Conservation (phyloP, 2,329 filamentous ascomycete genomes). For the Pseudogymnoascus sp. region DNA sequence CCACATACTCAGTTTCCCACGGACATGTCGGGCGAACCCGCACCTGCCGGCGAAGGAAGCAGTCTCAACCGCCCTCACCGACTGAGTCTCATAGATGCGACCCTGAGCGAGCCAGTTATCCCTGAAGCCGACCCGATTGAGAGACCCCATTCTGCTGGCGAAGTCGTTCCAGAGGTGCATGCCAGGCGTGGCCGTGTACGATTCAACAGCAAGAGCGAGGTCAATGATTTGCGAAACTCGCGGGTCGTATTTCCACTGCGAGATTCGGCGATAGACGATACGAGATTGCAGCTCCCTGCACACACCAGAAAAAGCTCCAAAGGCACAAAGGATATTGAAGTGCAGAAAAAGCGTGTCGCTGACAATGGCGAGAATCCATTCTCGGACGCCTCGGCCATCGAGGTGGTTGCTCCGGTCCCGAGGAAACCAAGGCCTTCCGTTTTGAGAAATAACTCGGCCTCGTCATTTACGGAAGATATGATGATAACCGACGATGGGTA, state of each 20-base stretch:
- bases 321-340: not conserved
- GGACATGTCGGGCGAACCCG: not conserved
- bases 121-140: constrained; percentile 1
- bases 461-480: constrained; percentile 11
- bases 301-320: constrained; percentile 22
- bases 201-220: constrained; percentile 27
- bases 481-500: constrained; percentile 10
- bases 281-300: constrained; percentile 13
- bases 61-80: not conserved
- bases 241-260: constrained; percentile 21
- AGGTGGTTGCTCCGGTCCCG: not conserved
- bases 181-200: constrained; percentile 20
- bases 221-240: constrained; percentile 24
- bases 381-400: not conserved
- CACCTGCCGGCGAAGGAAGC: not conserved
- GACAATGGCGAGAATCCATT: constrained; percentile 18
- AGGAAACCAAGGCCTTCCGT: constrained; percentile 21
- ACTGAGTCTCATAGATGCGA: not conserved
- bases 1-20: not conserved
- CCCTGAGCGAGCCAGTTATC: not conserved
- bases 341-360: not conserved
- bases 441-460: constrained; percentile 21
- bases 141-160: not conserved
- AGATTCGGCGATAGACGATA: constrained; percentile 14
- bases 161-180: constrained; percentile 1